These are phyloP conservation scores for Lecanicillium sp. DNA, from an alignment of 2,329 filamentous ascomycete species.

Conservation along the genomic window DNA sequence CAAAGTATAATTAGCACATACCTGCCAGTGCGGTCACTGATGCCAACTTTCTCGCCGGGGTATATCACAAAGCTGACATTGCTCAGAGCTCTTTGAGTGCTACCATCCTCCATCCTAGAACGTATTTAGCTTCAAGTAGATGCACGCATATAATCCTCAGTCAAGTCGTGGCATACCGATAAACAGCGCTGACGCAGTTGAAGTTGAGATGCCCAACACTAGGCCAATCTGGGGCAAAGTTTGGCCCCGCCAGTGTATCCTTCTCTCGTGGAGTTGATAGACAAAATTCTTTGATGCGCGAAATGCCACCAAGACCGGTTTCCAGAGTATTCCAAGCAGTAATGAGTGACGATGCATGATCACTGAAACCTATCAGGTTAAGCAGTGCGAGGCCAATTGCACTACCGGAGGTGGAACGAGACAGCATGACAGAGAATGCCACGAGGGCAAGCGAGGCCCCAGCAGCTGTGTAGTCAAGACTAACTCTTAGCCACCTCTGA, in stretches of 20 bases:
- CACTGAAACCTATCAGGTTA: slow-evolving; percentile 22
- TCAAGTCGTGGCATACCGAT: slow-evolving; percentile 9
- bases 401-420: background rate
- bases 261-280: slow-evolving; percentile 10
- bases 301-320: slow-evolving; percentile 20
- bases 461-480: slow-evolving; percentile 41
- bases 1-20: too few species aligned
- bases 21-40: slow-evolving; percentile 20
- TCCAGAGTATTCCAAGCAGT: slow-evolving; percentile 12
- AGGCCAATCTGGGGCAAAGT: slow-evolving; percentile 14
- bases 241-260: background rate
- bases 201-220: slow-evolving; percentile 14
- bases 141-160: background rate
- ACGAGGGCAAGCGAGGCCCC: slow-evolving; percentile 39
- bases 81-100: slow-evolving; percentile 8
- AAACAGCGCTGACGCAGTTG: slow-evolving; percentile 14
- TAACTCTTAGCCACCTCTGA: slow-evolving; percentile 48
- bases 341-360: background rate
- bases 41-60: slow-evolving; percentile 17
- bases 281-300: slow-evolving; percentile 15
- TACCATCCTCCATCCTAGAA: background rate
- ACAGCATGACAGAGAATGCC: slow-evolving; percentile 31
- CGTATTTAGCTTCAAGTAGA: background rate
- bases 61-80: slow-evolving; percentile 13
- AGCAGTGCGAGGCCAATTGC: slow-evolving; percentile 15